Conservation (phyloP, 139 green algal genomes). For the Astrephomene gubernaculifera region DNA sequence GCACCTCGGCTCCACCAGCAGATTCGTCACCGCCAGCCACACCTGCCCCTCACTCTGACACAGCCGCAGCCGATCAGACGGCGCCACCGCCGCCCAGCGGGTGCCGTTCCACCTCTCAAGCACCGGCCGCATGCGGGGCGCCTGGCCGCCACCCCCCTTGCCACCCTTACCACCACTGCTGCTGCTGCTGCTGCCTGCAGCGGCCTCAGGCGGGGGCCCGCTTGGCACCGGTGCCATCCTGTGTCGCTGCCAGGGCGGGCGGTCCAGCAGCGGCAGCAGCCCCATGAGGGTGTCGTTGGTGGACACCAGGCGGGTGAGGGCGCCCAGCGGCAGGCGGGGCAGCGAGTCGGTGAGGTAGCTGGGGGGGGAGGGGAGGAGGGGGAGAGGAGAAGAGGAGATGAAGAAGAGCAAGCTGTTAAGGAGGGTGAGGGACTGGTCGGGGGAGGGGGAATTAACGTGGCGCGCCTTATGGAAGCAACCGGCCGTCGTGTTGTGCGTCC, state of each 20-base stretch:
- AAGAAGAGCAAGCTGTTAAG: background rate
- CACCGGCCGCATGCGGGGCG: slow-evolving; percentile 8
- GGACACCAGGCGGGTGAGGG: slow-evolving; percentile 74
- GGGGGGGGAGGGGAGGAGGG: background rate
- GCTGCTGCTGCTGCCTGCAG: too few species aligned
- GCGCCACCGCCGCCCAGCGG: slow-evolving; percentile 69
- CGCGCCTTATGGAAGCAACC: too few species aligned
- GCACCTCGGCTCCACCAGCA: slow-evolving; percentile 81
- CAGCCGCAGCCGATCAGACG: slow-evolving; percentile 76
- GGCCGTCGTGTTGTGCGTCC: too few species aligned
- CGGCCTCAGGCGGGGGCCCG: too few species aligned
- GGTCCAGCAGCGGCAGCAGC: slow-evolving; percentile 86
- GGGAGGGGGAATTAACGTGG: too few species aligned
- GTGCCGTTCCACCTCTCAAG: slow-evolving; percentile 37
- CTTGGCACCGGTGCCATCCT: background rate
- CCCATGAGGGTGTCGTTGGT: slow-evolving; percentile 82
- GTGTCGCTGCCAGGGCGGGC: slow-evolving; percentile 77
- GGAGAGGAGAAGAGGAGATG: background rate
- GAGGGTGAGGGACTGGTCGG: too few species aligned
- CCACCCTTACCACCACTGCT: too few species aligned
- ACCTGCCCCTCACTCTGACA: slow-evolving; percentile 83
- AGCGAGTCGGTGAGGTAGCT: slow-evolving; percentile 87
- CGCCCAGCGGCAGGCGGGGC: slow-evolving; percentile 67
- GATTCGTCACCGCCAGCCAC: slow-evolving; percentile 89
- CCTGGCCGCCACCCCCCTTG: too few species aligned